Base-by-base conservation (phyloP, 139 green algal genomes). In the Nannochloris sp. region DNA sequence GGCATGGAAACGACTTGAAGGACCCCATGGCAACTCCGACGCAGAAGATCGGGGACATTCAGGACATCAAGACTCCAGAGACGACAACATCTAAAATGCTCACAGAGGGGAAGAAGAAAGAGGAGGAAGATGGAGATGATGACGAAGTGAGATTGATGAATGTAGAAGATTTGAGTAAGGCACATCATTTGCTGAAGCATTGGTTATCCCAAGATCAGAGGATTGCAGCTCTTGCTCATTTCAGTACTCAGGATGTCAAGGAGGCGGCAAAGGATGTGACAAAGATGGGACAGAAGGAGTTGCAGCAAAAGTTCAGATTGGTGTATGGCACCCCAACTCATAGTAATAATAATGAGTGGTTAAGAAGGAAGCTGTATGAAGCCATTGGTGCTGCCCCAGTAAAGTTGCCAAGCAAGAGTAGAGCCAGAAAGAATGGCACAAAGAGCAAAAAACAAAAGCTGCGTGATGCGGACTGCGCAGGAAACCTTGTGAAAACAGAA, bases 341-440 rank as follows among this genome's bases (percentile, higher is more conserved):
- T 51, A 66, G 44, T 34, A 80, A 80, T 64, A 80, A 80, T 68
- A 80, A 80, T 69, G 44, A 62, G 12, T 80, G 74, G 74, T 46
- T 80, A 40, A 64, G 74, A 16, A 53, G 74, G 29, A 80, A 80
- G 60, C 64, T 80, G 44, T 68, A 68, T 44, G 74, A 80, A 60
- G 71, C 71, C 10, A 71, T 78, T 44, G 71, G 71, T 4, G 71
- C 69, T n/a, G 51, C 65, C 3, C 71, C 71, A 6, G 48, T 78
- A 27, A 77, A 77, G 64, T 58, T 59, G 36, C 44, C 21, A 37
- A 62, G 56, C 36, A 78, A 78, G 59, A 51, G 58, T 51, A 73
- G 71, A 60, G 27, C 49, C 36, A 64, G 65, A 37, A 74, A 73
- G 51, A 44, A 44, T 36, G 29, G 25, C 19, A 8, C 16, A 4